These are phyloP conservation scores for Aureobasidium sp. DNA, from an alignment of 2,329 filamentous ascomycete species.

Conservation along the genomic window DNA sequence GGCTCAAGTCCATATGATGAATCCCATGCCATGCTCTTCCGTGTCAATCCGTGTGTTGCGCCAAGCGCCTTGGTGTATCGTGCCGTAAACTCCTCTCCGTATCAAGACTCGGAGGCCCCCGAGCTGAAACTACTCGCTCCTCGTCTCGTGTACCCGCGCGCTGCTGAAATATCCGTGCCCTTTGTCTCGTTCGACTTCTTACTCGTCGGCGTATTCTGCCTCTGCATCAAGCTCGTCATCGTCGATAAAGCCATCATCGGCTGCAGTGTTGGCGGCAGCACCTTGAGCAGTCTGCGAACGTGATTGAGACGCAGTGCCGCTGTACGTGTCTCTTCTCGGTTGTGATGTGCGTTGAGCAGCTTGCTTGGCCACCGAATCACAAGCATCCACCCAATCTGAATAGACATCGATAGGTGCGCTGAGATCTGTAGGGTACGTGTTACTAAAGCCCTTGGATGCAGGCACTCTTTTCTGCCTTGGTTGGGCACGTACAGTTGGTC, in stretches of 20 bases:
- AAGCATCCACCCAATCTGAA: slow-evolving; percentile 97
- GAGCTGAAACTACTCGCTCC: not conserved
- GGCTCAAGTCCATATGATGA: slow-evolving; percentile 4
- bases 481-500: slow-evolving; percentile 66
- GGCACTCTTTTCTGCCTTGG: not conserved
- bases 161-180: not conserved
- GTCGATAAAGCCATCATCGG: slow-evolving; percentile 28
- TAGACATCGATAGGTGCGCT: slow-evolving; percentile 92
- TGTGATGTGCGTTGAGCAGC: slow-evolving; percentile 24
- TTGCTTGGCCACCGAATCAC: slow-evolving; percentile 60
- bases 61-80: slow-evolving; percentile 6
- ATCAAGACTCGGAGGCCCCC: slow-evolving; percentile 4
- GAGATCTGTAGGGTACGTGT: slow-evolving; percentile 51
- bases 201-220: slow-evolving; percentile 27
- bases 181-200: not conserved
- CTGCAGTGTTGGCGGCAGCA: slow-evolving; percentile 22
- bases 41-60: not conserved
- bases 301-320: slow-evolving; percentile 11
- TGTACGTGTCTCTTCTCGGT: slow-evolving; percentile 12
- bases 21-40: not conserved
- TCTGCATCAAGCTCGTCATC: slow-evolving; percentile 28
- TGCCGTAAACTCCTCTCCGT: slow-evolving; percentile 10
- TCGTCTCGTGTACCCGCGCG: not conserved
- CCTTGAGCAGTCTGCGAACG: slow-evolving; percentile 11
- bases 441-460: slow-evolving; percentile 4